Conservation (phyloP, 805 yeast species). For the Metschnikowia vanudenii region DNA sequence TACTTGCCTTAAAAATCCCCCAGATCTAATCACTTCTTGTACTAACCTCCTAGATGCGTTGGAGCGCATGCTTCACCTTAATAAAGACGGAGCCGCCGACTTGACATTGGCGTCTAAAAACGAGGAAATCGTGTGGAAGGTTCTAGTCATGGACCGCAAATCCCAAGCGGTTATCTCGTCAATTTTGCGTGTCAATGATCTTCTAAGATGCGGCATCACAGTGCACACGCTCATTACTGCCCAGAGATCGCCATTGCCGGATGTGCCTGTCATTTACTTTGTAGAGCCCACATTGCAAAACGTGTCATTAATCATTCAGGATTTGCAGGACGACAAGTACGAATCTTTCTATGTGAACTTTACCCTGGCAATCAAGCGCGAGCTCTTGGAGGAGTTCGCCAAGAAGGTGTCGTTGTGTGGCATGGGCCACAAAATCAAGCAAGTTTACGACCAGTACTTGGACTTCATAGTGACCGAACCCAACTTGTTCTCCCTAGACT, state of each 20-base stretch:
- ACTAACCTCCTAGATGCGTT: constrained; percentile 30
- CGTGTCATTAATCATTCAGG: constrained; percentile 64
- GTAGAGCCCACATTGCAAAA: constrained; percentile 84
- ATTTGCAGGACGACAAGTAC: constrained; percentile 71
- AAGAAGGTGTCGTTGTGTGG: constrained; percentile 72
- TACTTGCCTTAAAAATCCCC: too few relatives aligned
- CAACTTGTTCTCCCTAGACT: constrained; percentile 76
- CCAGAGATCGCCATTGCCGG: constrained; percentile 80
- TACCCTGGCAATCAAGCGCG: constrained; percentile 75
- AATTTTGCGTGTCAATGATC: constrained; percentile 87
- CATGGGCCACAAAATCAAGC: constrained; percentile 69
- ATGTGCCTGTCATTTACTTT: constrained; percentile 92
- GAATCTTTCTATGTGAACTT: constrained; percentile 82
- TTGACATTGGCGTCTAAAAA: constrained; percentile 53
- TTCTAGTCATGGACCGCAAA: constrained; percentile 72
- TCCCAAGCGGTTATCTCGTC: constrained; percentile 87
- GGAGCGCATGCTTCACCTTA: constrained; percentile 83
- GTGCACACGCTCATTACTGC: constrained; percentile 75
- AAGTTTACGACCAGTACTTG: constrained; percentile 91
- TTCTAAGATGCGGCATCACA: constrained; percentile 87
- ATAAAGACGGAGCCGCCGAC: constrained; percentile 57
- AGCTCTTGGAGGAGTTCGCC: constrained; percentile 84
- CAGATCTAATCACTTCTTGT: too few relatives aligned
- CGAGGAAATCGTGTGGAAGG: constrained; percentile 87
- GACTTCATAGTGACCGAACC: constrained; percentile 94